Base-by-base conservation (phyloP, 306 rosid species). In the Betula pendula region DNA sequence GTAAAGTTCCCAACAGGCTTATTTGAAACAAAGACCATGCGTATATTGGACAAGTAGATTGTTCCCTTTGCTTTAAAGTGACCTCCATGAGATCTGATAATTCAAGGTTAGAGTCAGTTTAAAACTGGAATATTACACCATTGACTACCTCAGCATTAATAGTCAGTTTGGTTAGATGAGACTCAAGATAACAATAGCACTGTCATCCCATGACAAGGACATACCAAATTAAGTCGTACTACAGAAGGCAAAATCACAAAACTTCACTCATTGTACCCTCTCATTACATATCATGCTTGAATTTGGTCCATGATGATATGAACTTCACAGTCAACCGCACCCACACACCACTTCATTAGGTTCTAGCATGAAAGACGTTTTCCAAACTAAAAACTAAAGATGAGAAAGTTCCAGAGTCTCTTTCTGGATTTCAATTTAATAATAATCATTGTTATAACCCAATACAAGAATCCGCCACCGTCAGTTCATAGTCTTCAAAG, bases 11-110 rank as follows among this genome's bases (percentile, higher is more conserved):
- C 94, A 79, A 72, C 84, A 27, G 90, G 97, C 59, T 76, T 82
- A 72, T 73, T 92, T 29, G 98, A 88, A 33, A 92, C 96, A 17
- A 96, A 96, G 63, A 89, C 98, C 97, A 92, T 92, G 51, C 99
- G 92, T 53, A 92, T 71, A 74, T 92, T 92, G 11, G 99, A 96
- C 85, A 96, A 84, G 82, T 96, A 96, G 67, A 96, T 85, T 13
- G 84, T 82, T 79, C 99, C 99, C 81, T 87, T 96, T 51, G 97
- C 89, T 87, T 91, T 92, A 48, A 84, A 72, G 78, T 77, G 89
- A 83, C 93, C 97, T 13, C 92, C 94, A 16, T 85, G 81, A 65
- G 44, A 65, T 68, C 94, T 90, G 87, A 67, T 19, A 81, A 56
- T 75, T 19, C 25, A 78, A 35, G 5, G 71, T 25, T 5, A 69